Conservation (phyloP, 1,139 yeast genomes). For the Petasospora rhodanensis region DNA sequence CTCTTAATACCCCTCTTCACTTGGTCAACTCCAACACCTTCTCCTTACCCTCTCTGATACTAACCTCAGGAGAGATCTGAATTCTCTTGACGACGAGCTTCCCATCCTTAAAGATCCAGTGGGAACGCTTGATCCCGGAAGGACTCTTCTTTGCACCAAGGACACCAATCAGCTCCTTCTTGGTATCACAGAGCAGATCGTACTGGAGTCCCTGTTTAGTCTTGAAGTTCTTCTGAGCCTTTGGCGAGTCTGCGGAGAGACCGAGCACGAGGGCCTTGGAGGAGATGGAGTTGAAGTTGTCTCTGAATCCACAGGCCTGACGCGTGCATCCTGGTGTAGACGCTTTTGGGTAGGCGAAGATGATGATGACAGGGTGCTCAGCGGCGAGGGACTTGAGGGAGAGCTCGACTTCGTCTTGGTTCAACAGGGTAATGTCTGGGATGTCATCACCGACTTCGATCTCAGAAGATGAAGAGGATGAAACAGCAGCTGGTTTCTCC, state of each 20-base stretch:
- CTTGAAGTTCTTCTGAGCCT: slow-evolving; percentile 72
- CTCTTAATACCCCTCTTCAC: no score
- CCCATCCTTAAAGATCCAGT: slow-evolving; percentile 85
- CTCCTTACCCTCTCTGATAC: slow-evolving; percentile 58
- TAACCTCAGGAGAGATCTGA: slow-evolving; percentile 74
- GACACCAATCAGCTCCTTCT: slow-evolving; percentile 58
- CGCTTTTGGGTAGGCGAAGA: slow-evolving; percentile 87
- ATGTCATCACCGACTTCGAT: slow-evolving; percentile 57
- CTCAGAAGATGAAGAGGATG: slow-evolving; percentile 4
- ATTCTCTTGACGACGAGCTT: slow-evolving; percentile 58
- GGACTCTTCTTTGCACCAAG: slow-evolving; percentile 79
- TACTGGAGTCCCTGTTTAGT: slow-evolving; percentile 69
- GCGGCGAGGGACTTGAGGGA: slow-evolving; percentile 44
- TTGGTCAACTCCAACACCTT: slow-evolving; percentile 37
- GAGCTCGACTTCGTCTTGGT: slow-evolving; percentile 65
- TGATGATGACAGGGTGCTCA: slow-evolving; percentile 48
- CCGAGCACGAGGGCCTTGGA: slow-evolving; percentile 57
- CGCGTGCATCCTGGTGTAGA: slow-evolving; percentile 94
- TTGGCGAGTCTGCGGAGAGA: slow-evolving; percentile 67
- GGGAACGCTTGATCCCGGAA: slow-evolving; percentile 75
- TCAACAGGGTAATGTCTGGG: slow-evolving; percentile 58
- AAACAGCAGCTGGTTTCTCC: no score
- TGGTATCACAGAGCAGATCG: slow-evolving; percentile 73
- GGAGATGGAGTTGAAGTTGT: slow-evolving; percentile 51
- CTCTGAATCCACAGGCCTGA: slow-evolving; percentile 88